Base-by-base conservation (phyloP, 2,329 filamentous ascomycete species). In the Fonsecaea pedrosoi region DNA sequence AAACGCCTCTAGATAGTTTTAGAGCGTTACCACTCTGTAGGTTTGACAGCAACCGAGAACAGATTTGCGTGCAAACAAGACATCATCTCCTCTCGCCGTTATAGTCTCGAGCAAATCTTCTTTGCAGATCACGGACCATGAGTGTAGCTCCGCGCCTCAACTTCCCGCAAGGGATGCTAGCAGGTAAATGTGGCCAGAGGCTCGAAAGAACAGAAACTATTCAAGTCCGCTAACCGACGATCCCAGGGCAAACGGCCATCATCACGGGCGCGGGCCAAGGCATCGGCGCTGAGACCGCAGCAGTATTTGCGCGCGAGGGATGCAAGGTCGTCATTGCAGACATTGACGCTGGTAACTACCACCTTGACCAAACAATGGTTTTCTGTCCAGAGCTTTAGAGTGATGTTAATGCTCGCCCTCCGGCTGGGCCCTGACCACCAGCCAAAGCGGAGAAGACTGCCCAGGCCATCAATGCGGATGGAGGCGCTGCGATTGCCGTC, bases 211-310 rank as follows among this genome's bases (percentile, higher is more conserved):
- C 35, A 37, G 35, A 25, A 37, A 37, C 35, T 37, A 56, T 32
- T 4, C 9, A 32, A 35, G 15, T 5, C 21, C 32, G 18, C 54
- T 34, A 7, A n/a, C 15, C 54, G 32, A n/a, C 54, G 63, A 76
- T 34, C 4, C 32, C 85, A 38, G 90, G 90, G 61, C 92, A 96
- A 77, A 87, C 90, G 13, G 92, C 92, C 75, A 95, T 96, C 77
- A 90, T 96, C 77, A 96, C 92, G 2, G 92, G 92, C 54, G 88
- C 89, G 21, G 92, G 91, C 8, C 92, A 96, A 78, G 92, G 92
- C 66, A 96, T 96, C 77, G 92, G 92, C 30, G 92, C 92, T 34
- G 92, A 96, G 79, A 85, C 89, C 32, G 92, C 92, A 7, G 84
- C 88, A 12, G 80, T 95, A 2, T 96, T 96, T 74, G 92, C 91